phyloP scores from a whole-genome alignment of 352 stramenopile genomes.

The Phytophthora meadii region DNA sequence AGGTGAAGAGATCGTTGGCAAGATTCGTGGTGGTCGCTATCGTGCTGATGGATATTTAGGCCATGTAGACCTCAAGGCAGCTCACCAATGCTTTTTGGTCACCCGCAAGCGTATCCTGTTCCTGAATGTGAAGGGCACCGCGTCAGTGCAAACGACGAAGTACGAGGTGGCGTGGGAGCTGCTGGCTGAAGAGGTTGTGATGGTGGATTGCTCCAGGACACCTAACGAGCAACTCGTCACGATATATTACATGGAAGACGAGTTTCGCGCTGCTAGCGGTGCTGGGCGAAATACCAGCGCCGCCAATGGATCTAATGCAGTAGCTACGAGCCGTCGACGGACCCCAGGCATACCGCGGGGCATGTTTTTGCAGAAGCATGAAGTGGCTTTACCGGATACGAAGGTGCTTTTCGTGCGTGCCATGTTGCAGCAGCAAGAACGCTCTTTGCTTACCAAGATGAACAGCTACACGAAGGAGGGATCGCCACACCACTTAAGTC shows the following conservation, averaged over 20 bases:
- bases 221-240: conserved; percentile 40
- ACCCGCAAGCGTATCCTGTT: conserved; percentile 85
- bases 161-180: conserved; percentile 87
- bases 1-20: conserved; percentile 88
- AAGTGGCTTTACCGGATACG: conserved; percentile 72
- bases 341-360: conserved; percentile 47
- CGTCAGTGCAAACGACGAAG: conserved; percentile 50
- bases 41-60: conserved; percentile 83
- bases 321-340: conserved; percentile 39
- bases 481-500: conserved; percentile 24
- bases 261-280: conserved; percentile 52
- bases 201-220: conserved; percentile 68
- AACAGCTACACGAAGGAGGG: conserved; percentile 41
- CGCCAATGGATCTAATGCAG: conserved; percentile 29
- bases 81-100: conserved; percentile 84
- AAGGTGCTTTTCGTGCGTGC: conserved; percentile 84
- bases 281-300: conserved; percentile 21
- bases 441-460: conserved; percentile 73
- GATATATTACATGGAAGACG: conserved; percentile 82
- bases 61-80: conserved; percentile 73
- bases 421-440: conserved; percentile 89
- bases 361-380: conserved; percentile 85
- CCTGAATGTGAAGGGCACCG: conserved; percentile 67
- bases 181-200: conserved; percentile 77
- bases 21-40: conserved; percentile 80